These are phyloP conservation scores for Fomitiporia mediterranea DNA, from an alignment of 1,284 basidiomycete species.

Conservation along the genomic window DNA sequence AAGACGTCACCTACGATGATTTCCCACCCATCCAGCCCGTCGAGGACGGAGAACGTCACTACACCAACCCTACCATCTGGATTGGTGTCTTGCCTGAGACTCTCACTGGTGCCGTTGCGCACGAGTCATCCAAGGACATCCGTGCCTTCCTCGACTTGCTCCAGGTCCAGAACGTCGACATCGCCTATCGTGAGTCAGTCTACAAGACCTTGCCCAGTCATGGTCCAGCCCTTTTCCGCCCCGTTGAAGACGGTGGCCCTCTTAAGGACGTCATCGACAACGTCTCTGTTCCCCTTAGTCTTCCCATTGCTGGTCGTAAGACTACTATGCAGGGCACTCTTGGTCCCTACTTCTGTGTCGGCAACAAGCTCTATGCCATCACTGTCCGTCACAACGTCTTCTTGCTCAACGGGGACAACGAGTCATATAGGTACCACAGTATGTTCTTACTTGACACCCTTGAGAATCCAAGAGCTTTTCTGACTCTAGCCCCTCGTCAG, in stretches of 20 bases:
- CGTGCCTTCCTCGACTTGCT: conserved; percentile 26
- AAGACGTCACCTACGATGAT: conserved; percentile 7
- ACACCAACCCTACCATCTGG: conserved; percentile 33
- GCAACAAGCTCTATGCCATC: conserved; percentile 32
- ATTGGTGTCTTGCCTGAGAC: conserved; percentile 36
- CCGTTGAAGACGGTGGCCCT: conserved; percentile 28
- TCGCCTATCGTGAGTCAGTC: conserved; percentile 34
- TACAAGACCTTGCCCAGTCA: conserved; percentile 11
- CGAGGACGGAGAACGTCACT: conserved; percentile 10
- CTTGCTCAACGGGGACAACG: conserved; percentile 29
- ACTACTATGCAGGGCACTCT: conserved; percentile 33
- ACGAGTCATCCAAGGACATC: conserved; percentile 31
- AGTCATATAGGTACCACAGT: conserved; percentile 28
- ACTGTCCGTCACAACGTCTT: conserved; percentile 29
- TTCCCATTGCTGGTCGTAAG: conserved; percentile 32
- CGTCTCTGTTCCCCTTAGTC: conserved; percentile 32
- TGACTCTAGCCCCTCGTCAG: conserved; percentile 26
- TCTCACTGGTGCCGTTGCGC: conserved; percentile 29
- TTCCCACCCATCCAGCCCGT: conserved; percentile 22
- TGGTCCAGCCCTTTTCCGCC: conserved; percentile 31
- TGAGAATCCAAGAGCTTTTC: conserved; percentile 26
- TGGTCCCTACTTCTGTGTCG: conserved; percentile 34
- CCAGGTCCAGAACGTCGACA: conserved; percentile 26
- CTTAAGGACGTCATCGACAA: conserved; percentile 33
- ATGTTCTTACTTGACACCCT: conserved; percentile 17